A percentile compares a stretch with the other conserved stretches of the same genome.
phyloP scores from a whole-genome alignment of 2,329 filamentous ascomycete species.

The Aspergillus neotritici region DNA sequence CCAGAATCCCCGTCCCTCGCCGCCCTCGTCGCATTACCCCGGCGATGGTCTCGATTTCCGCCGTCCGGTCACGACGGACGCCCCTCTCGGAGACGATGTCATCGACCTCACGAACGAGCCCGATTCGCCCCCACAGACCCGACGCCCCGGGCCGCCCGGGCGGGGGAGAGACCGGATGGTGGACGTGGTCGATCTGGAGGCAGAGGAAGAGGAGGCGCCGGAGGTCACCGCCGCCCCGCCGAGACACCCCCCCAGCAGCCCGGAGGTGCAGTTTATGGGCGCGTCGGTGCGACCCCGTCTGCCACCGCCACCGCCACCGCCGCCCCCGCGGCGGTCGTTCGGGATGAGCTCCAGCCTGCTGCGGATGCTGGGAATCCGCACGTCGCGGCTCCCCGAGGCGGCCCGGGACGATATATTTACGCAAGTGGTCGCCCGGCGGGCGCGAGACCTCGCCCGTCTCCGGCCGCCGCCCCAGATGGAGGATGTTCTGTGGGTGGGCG shows the following conservation, averaged over 20 bases:
- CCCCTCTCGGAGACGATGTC: slow-evolving; percentile 29
- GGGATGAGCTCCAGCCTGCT: slow-evolving; percentile 5
- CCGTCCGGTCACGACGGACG: slow-evolving; percentile 44
- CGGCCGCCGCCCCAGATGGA: slow-evolving; percentile 1
- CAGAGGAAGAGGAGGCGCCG: slow-evolving; percentile 18
- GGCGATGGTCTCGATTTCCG: slow-evolving; percentile 54
- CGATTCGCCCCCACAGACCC: slow-evolving; percentile 28
- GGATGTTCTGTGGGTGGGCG: slow-evolving; percentile 21
- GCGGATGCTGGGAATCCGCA: slow-evolving; percentile 7
- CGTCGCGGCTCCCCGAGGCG: background rate
- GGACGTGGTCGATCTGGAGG: slow-evolving; percentile 38
- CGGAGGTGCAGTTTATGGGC: slow-evolving; percentile 49
- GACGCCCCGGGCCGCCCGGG: slow-evolving; percentile 23
- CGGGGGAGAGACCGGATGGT: slow-evolving; percentile 35
- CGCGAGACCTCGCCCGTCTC: slow-evolving; percentile 7
- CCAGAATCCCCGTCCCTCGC: slow-evolving; percentile 23
- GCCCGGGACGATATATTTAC: slow-evolving; percentile 12
- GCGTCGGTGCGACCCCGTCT: slow-evolving; percentile 17
- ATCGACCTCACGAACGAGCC: slow-evolving; percentile 46
- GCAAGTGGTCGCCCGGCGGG: slow-evolving; percentile 19
- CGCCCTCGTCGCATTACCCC: slow-evolving; percentile 33
- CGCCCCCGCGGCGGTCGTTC: slow-evolving; percentile 5
- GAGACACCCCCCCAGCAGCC: slow-evolving; percentile 30
- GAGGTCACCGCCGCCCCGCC: slow-evolving; percentile 1
- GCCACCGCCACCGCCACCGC: slow-evolving; percentile 10